These are phyloP conservation scores for Phytophthora europaea DNA, from an alignment of 352 stramenopile species.

Conservation along the genomic window DNA sequence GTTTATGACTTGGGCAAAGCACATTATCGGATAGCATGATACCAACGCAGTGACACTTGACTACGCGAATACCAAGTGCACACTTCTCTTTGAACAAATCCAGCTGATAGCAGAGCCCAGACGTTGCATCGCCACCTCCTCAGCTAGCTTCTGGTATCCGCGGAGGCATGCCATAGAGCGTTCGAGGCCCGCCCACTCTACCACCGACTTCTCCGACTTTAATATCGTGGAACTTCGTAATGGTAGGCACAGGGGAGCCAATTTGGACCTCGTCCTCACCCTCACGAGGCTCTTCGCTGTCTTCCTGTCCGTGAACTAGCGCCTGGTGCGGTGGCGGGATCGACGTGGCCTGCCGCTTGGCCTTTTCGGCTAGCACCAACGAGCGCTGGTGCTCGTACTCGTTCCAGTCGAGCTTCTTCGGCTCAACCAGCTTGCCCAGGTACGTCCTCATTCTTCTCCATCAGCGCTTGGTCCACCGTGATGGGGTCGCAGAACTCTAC, in stretches of 20 bases:
- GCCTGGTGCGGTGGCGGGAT: conserved; percentile 23
- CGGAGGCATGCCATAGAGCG: conserved; percentile 83
- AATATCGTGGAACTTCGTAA: conserved; percentile 83
- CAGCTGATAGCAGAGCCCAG: conserved; percentile 32
- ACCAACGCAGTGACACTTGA: conserved; percentile 14
- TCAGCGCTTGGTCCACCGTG: conserved; percentile 81
- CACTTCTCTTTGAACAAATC: conserved; percentile 8
- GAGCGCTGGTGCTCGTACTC: conserved; percentile 84
- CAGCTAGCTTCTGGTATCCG: conserved; percentile 71
- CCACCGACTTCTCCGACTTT: conserved; percentile 84
- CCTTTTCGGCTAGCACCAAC: conserved; percentile 42
- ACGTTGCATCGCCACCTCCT: conserved; percentile 39
- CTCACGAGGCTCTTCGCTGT: conserved; percentile 38
- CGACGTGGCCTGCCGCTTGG: conserved; percentile 40
- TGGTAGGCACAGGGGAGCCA: conserved; percentile 54
- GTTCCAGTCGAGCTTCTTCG: conserved; percentile 84
- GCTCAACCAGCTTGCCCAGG: conserved; percentile 74
- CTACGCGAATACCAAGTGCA: conserved; percentile 11
- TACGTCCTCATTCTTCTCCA: conserved; percentile 87
- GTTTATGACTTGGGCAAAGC: conserved; percentile 6
- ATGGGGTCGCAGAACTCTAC: conserved; percentile 97
- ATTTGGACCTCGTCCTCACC: conserved; percentile 32
- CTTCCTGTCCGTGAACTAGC: conserved; percentile 10
- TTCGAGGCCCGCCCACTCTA: conserved; percentile 68
- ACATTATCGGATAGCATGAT: neutral